Percentiles rank a stretch among this genome's conserved stretches.
These are phyloP conservation scores for Phytopythium delawarense DNA, from an alignment of 352 stramenopile genomes.

Conservation along the genomic window DNA sequence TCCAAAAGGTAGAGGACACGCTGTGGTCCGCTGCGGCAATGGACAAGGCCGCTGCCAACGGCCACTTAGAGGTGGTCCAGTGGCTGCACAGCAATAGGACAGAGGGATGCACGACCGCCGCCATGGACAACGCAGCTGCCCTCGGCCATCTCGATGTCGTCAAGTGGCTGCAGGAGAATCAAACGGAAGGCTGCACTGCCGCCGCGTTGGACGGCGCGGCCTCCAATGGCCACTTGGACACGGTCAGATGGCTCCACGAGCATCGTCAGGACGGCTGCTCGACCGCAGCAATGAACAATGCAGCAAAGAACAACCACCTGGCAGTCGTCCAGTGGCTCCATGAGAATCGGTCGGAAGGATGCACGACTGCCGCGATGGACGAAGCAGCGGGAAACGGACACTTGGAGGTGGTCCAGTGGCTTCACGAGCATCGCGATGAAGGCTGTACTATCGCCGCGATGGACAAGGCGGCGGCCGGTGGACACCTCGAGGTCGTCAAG, in stretches of 20 bases:
- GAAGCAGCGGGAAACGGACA: constrained; percentile 1
- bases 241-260: constrained; percentile 1
- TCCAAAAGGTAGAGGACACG: background rate
- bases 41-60: background rate
- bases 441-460: background rate
- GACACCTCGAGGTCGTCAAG: constrained; percentile 24
- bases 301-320: background rate
- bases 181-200: background rate
- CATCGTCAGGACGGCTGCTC: background rate
- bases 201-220: background rate
- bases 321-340: constrained; percentile 1
- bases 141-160: background rate
- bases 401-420: constrained; percentile 4
- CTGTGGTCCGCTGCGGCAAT: background rate
- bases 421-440: constrained; percentile 2
- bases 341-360: background rate
- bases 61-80: constrained; percentile 5
- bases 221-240: constrained; percentile 2
- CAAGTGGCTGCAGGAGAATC: constrained; percentile 5
- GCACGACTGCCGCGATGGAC: background rate
- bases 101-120: background rate
- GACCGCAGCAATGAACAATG: background rate
- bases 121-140: constrained; percentile 1
- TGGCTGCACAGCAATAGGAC: constrained; percentile 2
- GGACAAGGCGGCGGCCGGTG: background rate